Evolutionary conservation across 2,329 filamentous ascomycete species (phyloP).

Genomic region (Tricladium varicosporioides): DNA sequence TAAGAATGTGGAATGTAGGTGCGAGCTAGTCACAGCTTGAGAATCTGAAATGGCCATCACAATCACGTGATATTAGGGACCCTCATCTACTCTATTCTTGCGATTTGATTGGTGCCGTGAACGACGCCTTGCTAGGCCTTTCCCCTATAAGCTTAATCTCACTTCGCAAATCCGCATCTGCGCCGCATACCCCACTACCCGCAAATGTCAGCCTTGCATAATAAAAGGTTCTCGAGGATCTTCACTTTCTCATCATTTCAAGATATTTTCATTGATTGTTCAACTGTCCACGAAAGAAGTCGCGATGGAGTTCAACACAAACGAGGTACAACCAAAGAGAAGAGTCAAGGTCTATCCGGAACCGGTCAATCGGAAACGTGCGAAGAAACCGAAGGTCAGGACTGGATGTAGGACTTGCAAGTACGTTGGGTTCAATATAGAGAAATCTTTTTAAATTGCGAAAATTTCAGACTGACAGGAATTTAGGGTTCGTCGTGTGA

Average conservation of each 20-base stretch:
- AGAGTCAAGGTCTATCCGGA: conserved; percentile 2
- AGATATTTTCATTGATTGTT: too few species aligned
- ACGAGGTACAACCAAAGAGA: background rate
- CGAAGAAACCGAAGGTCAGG: conserved; percentile 6
- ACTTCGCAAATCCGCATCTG: too few species aligned
- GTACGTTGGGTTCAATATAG: conserved; percentile 5
- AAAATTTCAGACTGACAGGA: background rate
- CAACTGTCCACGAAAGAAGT: too few species aligned
- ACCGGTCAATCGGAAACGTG: conserved; percentile 1
- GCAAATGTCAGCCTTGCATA: background rate
- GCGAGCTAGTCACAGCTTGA: too few species aligned
- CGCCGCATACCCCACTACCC: background rate
- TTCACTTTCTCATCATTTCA: background rate
- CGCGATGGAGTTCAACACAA: background rate
- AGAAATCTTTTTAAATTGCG: background rate
- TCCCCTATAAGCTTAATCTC: too few species aligned
- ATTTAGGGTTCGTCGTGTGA: background rate
- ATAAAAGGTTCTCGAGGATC: background rate
- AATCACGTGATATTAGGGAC: too few species aligned
- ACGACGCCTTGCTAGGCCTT: background rate
- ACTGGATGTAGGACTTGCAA: conserved; percentile 20
- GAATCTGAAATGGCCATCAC: too few species aligned
- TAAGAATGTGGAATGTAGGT: too few species aligned
- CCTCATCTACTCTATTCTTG: background rate
- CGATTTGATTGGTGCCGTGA: background rate